Evolutionary conservation across 306 rosid species (phyloP), one percentile per base, ranked within the genome.

Genomic region (Ziziphus jujuba): DNA sequence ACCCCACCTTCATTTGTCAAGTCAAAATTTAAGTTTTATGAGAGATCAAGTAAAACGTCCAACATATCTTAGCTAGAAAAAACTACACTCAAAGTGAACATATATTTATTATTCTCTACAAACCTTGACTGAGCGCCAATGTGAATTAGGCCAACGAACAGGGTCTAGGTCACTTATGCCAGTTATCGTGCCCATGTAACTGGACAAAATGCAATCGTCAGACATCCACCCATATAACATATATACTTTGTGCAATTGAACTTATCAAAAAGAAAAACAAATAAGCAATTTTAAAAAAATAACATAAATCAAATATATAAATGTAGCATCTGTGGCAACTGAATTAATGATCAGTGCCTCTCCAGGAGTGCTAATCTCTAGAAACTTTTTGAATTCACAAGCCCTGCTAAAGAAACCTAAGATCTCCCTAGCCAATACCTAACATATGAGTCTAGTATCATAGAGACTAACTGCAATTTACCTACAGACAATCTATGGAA

Each of bases 51-150:
- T 23, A 59, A 63, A 52, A 35, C 11, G 17, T 23, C 59, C 9
- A 58, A 47, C 53, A 61, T 70, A 65, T 21, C 24, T 40, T 56
- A 60, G 48, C 21, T 60, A 51, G 51, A 11, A 70, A 52, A 61
- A 49, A 49, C 21, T 14, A 5, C 54, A 49, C 54, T 16, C 4
- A 6, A 49, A 24, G 9, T 1, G 11, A 59, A 21, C 33, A 34
- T 9, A 28, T 5, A 28, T 23, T 11, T 5, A 31, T 61, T 34
- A 47, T 61, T 70, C 67, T 33, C 61, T 28, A 77, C 91, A 57
- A 65, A 93, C 99, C 97, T 93, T 93, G 38, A 93, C 99, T 0
- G 99, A 93, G 75, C 97, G 97, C 99, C 99, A 93, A 67, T 88
- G 95, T 35, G 99, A 93, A 79, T 84, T 90, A 0, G 82, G 72